Base-by-base conservation (phyloP, 441 rosid species). In the Kokia cookei region DNA sequence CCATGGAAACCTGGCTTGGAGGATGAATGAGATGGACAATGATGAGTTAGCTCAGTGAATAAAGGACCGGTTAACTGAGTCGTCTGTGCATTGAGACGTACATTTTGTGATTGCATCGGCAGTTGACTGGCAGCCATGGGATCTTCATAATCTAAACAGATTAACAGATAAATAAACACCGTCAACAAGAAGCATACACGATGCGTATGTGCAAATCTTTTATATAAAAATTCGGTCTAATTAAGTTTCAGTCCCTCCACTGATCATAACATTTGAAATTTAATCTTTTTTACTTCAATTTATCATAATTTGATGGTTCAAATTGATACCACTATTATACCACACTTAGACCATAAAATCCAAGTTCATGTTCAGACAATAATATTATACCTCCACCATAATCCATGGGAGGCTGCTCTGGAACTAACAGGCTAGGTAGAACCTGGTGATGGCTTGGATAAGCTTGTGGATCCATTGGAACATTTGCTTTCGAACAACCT, bases 371-470 rank as follows among this genome's bases (percentile, higher is more conserved):
- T 43, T 22, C 69, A 42, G 17, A 8, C 65, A 27, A 61, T 22
- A 64, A 66, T 59, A 54, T 7, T 22, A 32, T 86, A 95, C 97
- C 98, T 88, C 88, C 92, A 32, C 85, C 85, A 55, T 96, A 73
- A 65, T 85, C 82, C 69, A 86, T 81, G n/a, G 82, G 77, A 72
- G 90, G 88, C 62, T 83, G 88, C 74, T 92, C 78, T 3, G 92
- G 80, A 75, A 83, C 86, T 53, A 88, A 82, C 65, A 88, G 51
- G 53, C 53, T 71, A 27, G 88, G 89, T 62, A 84, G 74, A 51
- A 82, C 60, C 42, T 75, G 60, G 75, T 86, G 92, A 60, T 86
- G 89, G 42, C 81, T 83, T 61, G 84, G 47, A 82, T 87, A 88
- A 80, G 83, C 87, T 71, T 77, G 75, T 12, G 67, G 74, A 37